Evolutionary conservation across 371 early-diverging fungal genomes (phyloP).

Genomic region (Mucor sp.): DNA sequence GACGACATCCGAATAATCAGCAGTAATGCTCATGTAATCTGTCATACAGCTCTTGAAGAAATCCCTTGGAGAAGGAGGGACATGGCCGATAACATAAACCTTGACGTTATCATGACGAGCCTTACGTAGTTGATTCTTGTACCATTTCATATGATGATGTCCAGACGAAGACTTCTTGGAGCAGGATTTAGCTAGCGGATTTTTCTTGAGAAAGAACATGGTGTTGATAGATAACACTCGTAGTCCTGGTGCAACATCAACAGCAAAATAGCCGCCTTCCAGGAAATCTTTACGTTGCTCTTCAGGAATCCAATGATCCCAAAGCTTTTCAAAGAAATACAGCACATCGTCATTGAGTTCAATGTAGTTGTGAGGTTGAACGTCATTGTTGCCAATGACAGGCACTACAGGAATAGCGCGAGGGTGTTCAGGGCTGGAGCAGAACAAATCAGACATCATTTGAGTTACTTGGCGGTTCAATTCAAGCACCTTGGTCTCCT

Average conservation of each 20-base stretch:
- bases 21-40: slow-evolving; percentile 59
- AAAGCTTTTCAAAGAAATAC: slow-evolving; percentile 48
- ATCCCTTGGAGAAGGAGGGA: slow-evolving; percentile 64
- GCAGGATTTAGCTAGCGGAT: slow-evolving; percentile 71
- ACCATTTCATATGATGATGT: slow-evolving; percentile 68
- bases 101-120: slow-evolving; percentile 36
- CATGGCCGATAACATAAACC: slow-evolving; percentile 73
- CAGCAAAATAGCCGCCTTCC: slow-evolving; percentile 71
- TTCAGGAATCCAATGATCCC: slow-evolving; percentile 61
- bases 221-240: slow-evolving; percentile 71
- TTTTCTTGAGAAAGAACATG: slow-evolving; percentile 69
- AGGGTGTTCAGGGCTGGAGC: neutral
- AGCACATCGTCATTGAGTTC: slow-evolving; percentile 21
- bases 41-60: slow-evolving; percentile 65
- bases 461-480: slow-evolving; percentile 33
- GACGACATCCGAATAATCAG: slow-evolving; percentile 60
- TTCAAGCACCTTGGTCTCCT: slow-evolving; percentile 53
- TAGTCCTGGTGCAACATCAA: slow-evolving; percentile 54
- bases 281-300: slow-evolving; percentile 57
- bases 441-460: slow-evolving; percentile 30
- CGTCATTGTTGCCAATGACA: slow-evolving; percentile 79
- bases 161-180: slow-evolving; percentile 51
- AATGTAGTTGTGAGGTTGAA: slow-evolving; percentile 68
- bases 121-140: slow-evolving; percentile 53
- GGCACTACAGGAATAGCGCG: slow-evolving; percentile 54